Evolutionary conservation across 352 stramenopile genomes (phyloP).

Genomic region (Phytopythium delawarense): DNA sequence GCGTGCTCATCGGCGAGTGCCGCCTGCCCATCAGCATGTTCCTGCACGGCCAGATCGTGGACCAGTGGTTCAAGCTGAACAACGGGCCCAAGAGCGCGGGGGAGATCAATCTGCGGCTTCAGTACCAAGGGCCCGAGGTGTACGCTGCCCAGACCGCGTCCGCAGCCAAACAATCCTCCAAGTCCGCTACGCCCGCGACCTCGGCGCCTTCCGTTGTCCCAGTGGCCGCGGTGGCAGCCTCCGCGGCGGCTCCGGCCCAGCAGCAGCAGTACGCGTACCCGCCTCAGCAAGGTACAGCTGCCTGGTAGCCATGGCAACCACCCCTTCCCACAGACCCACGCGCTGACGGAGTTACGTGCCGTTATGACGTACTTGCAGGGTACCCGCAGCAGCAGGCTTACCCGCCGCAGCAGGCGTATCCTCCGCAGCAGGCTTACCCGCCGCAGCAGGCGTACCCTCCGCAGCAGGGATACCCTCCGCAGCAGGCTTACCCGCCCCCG

Average conservation of each 20-base stretch:
- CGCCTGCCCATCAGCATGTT: conserved; percentile 76
- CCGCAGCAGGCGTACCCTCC: conserved; percentile 12
- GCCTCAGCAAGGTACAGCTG: conserved; percentile 2
- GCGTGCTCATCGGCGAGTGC: conserved; percentile 68
- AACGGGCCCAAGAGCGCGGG: conserved; percentile 51
- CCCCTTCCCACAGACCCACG: background rate
- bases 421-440: conserved; percentile 11
- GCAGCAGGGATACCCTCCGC: conserved; percentile 10
- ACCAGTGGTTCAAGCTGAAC: conserved; percentile 83
- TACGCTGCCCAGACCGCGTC: conserved; percentile 13
- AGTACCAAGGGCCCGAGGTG: conserved; percentile 39
- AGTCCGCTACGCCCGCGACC: background rate
- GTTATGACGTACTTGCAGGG: background rate
- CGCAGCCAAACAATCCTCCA: conserved; percentile 14
- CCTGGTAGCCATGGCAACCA: background rate
- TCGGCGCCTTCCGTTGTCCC: background rate
- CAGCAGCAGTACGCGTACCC: conserved; percentile 14
- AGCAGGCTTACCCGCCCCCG: conserved; percentile 20
- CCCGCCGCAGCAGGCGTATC: conserved; percentile 12
- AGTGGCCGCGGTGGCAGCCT: background rate
- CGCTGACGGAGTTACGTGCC: background rate
- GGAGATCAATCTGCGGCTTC: conserved; percentile 81
- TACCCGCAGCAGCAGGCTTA: conserved; percentile 13
- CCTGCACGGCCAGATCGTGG: conserved; percentile 48
- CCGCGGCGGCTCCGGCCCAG: background rate